Conservation (phyloP, 2,329 filamentous ascomycete genomes). For the Thielaviopsis ethacetica region DNA sequence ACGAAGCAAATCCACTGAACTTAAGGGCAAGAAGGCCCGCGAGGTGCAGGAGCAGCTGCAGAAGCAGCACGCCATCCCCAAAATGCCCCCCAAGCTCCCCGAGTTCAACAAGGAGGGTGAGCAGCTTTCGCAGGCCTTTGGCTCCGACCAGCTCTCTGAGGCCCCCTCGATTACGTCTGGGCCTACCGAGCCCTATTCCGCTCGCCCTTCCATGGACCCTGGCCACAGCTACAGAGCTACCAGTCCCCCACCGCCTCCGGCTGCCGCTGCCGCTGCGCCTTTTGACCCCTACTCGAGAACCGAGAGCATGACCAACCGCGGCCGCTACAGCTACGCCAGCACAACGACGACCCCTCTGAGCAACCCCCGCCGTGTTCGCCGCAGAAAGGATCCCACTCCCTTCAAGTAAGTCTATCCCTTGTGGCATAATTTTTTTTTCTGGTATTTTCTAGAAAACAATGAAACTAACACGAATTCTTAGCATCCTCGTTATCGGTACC, state of each 20-base stretch:
- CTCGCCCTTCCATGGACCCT: slow-evolving; percentile 39
- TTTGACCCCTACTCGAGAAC: slow-evolving; percentile 67
- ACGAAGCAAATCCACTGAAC: slow-evolving; percentile 50
- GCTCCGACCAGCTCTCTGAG: slow-evolving; percentile 40
- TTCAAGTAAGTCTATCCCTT: slow-evolving; percentile 74
- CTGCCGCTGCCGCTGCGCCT: slow-evolving; percentile 38
- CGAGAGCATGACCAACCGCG: slow-evolving; percentile 93
- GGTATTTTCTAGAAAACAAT: not conserved
- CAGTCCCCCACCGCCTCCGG: slow-evolving; percentile 27
- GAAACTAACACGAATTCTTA: slow-evolving; percentile 22
- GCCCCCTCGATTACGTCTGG: slow-evolving; percentile 42
- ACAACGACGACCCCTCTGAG: slow-evolving; percentile 83
- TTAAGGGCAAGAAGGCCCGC: slow-evolving; percentile 47
- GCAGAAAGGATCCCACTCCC: slow-evolving; percentile 91
- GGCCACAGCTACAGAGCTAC: slow-evolving; percentile 24
- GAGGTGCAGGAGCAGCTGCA: slow-evolving; percentile 37
- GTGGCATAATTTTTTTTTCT: slow-evolving; percentile 1
- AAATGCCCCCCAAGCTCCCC: slow-evolving; percentile 33
- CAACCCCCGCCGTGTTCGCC: slow-evolving; percentile 76
- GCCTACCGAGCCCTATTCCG: slow-evolving; percentile 22
- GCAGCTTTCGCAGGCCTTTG: slow-evolving; percentile 28
- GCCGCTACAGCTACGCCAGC: slow-evolving; percentile 90
- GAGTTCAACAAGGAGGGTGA: slow-evolving; percentile 33
- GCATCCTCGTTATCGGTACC: slow-evolving; percentile 79
- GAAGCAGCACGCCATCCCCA: slow-evolving; percentile 29